Evolutionary conservation across 2,329 filamentous ascomycete species (phyloP), one percentile per base, ranked within the genome.

Genomic region (Metarhizium guizhouense): DNA sequence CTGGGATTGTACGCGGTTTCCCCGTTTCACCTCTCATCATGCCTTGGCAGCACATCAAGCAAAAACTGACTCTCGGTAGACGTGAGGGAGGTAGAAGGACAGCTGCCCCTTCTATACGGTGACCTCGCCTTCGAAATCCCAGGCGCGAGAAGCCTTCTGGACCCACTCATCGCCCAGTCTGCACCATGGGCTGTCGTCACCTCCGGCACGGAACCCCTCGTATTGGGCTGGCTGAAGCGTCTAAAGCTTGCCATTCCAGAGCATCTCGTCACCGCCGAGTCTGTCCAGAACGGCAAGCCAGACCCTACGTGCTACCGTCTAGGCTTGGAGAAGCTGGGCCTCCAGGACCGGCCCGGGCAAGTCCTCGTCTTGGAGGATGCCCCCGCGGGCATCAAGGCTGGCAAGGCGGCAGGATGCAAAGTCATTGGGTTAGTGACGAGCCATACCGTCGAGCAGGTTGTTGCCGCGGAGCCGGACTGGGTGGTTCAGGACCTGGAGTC

Each of bases 101-200:
- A 81, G 25, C 84, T 97, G 42, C 93, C 93, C 3, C 80, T 83
- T 65, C 77, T 87, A 53, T 90, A 88, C 72, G 90, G 90, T 54
- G 71, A 79, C 45, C 86, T 93, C 69, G 93, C 90, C 43, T 78
- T 85, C 57, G 92, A 96, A 70, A 90, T 97, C 61, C 90, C 90
- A 1, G 94, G 93, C 13, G 87, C 89, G 6, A 83, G 91, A 58
- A 68, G 76, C 34, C 78, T 96, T 54, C 80, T 96, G 52, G 75
- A 82, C 59, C 70, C 76, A 36, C 79, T 96, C 47, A 86, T 87
- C 59, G 69, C 76, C 42, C 74, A 75, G 53, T 71, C 74, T 47
- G 82, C 81, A 3, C 86, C 85, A 55, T 97, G 93, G 94, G 88
- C 90, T 52, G 95, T 97, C 63, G 92, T 92, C 56, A 87, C 84